phyloP scores from a whole-genome alignment of 2,329 filamentous ascomycete genomes.

The Pseudogymnoascus pannorum region DNA sequence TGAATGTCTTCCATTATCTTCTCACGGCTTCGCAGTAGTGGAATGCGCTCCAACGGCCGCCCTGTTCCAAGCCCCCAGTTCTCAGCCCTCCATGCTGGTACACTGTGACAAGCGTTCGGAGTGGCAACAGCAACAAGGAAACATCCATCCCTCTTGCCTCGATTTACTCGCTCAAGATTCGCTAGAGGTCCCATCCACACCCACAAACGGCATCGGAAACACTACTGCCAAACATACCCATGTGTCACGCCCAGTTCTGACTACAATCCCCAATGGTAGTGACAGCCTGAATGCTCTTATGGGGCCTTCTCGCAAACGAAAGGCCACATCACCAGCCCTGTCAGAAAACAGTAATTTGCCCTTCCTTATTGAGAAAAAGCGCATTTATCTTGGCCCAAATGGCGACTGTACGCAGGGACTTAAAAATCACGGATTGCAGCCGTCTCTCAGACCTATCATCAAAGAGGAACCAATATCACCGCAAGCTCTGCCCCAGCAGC shows the following conservation, averaged over 20 bases:
- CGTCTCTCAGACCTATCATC: background rate
- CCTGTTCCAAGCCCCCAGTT: background rate
- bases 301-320: background rate
- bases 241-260: background rate
- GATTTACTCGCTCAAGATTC: background rate
- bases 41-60: background rate
- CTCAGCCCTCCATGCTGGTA: background rate
- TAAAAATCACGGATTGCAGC: background rate
- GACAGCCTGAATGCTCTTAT: background rate
- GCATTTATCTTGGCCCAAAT: background rate
- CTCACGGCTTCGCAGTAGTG: background rate
- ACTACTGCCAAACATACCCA: background rate
- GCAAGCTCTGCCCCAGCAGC: background rate
- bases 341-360: background rate
- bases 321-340: background rate
- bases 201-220: background rate
- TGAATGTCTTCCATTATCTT: background rate
- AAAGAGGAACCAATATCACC: background rate
- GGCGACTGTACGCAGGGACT: background rate
- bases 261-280: background rate
- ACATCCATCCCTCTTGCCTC: background rate
- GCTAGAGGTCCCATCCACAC: background rate
- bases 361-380: background rate
- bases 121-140: background rate
- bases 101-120: background rate